A percentile compares a stretch with the other conserved stretches of the same genome.
Conservation (phyloP, 169 alveolate species). For the Plasmodium ovale region DNA sequence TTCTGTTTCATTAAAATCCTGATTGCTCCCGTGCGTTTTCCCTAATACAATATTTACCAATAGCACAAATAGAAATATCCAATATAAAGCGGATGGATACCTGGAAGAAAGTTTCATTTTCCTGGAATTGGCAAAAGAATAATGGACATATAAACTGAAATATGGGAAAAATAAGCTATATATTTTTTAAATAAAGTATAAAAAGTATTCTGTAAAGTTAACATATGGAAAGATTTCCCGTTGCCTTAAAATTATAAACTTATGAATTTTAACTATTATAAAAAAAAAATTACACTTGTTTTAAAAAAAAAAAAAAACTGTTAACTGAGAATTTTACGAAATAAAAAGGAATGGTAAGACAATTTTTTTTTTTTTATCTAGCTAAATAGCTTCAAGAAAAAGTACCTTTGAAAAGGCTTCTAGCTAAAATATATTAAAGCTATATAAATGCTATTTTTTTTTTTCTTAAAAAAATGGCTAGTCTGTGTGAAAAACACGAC, state of each 20-base stretch:
- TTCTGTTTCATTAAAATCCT: conserved; percentile 63
- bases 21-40: not conserved
- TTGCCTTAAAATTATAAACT: conserved; percentile 19
- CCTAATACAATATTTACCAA: conserved; percentile 4
- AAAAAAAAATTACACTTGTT: not conserved
- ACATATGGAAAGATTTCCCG: not conserved
- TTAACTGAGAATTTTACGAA: conserved; percentile 11
- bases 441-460: too few species aligned
- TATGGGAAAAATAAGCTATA: not conserved
- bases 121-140: conserved; percentile 8
- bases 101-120: conserved; percentile 30
- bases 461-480: too few species aligned
- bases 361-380: conserved; percentile 18
- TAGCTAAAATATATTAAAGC: not conserved
- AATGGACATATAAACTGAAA: conserved; percentile 13
- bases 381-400: conserved; percentile 25
- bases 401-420: not conserved
- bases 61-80: conserved; percentile 16
- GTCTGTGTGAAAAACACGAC: too few species aligned
- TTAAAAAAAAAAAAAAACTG: conserved; percentile 13
- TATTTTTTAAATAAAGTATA: conserved; percentile 20
- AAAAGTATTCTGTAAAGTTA: not conserved
- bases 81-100: conserved; percentile 8
- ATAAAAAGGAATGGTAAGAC: not conserved
- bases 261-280: not conserved